Evolutionary conservation across 192 early-diverging fungal species (phyloP), one percentile per base, ranked within the genome.

Genomic region (Backusella circina): DNA sequence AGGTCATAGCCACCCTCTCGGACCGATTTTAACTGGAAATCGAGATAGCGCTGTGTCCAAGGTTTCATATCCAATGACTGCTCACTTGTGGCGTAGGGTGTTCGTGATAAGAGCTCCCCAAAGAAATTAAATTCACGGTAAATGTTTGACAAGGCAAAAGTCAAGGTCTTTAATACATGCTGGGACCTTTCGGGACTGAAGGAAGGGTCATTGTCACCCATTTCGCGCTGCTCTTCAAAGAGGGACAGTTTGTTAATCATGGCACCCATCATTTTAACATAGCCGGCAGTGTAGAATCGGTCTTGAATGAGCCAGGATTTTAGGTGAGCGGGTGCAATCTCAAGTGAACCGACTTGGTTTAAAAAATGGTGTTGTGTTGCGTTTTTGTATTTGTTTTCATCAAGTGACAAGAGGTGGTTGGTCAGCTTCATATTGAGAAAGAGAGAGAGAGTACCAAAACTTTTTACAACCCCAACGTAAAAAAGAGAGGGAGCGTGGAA

Each of bases 301-400:
- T 78, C 77, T 41, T 78, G 71, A 33, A 71, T 47, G 15, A 78
- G 44, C 77, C 77, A 78, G 10, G 70, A 18, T 23, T 51, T 38
- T 5, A 78, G 13, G 9, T 78, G 44, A 26, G 37, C 39, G 9
- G 77, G 77, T 18, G 38, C 44, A 23, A 78, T 47, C 18, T 64
- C n/a, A 16, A 71, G 47, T 0, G 32, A 50, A 3, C 77, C 77
- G 26, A 78, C 66, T 73, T 78, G 35, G 8, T 28, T 37, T 35
- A 78, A 35, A 33, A 78, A 57, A 8, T 38, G 21, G 26, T 78
- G 77, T 1, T 71, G 71, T 15, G 77, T 78, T 8, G 77, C 77
- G 16, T 66, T 67, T 50, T 78, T 3, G 35, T 73, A 78, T 28
- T 26, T 71, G 9, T 73, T 50, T 33, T 72, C 36, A 4, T 78